Percentiles rank a stretch among this genome's conserved stretches.
These are phyloP conservation scores for Lanzia echinophila DNA, from an alignment of 2,329 filamentous ascomycete species.

Conservation along the genomic window DNA sequence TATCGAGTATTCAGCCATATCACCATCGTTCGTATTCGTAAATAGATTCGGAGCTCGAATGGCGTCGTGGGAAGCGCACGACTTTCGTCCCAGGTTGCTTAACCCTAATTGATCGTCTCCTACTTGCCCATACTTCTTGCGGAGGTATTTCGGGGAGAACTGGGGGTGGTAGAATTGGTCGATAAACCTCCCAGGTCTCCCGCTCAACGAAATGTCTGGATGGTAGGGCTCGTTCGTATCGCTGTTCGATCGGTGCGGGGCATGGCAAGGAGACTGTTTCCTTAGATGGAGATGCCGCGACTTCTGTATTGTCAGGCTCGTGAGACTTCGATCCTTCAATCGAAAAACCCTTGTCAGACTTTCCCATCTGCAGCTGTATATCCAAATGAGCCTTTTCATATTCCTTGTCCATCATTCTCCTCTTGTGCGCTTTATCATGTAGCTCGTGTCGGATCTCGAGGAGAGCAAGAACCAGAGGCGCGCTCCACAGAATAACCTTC, in stretches of 20 bases:
- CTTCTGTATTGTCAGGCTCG: not conserved
- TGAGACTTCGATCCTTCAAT: not conserved
- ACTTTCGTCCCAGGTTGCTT: not conserved
- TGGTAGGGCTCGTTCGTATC: not conserved
- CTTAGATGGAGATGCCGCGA: not conserved
- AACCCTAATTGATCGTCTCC: not conserved
- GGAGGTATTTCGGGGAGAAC: not conserved
- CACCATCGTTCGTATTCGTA: constrained; percentile 1
- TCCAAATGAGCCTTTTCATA: constrained; percentile 11
- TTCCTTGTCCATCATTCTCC: constrained; percentile 10
- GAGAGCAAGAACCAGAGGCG: constrained; percentile 1
- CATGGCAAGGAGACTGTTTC: not conserved
- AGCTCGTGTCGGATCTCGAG: constrained; percentile 7
- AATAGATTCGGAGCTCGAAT: constrained; percentile 1
- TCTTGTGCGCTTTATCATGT: constrained; percentile 7
- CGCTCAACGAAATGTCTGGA: not conserved
- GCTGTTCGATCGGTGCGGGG: not conserved
- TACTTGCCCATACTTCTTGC: not conserved
- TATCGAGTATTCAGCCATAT: no score
- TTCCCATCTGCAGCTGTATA: constrained; percentile 3
- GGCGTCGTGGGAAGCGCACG: not conserved
- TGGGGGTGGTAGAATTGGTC: not conserved
- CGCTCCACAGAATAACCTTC: constrained; percentile 5
- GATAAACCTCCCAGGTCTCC: not conserved
- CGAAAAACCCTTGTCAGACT: not conserved